Evolutionary conservation across 768 basidiomycete species (phyloP), one percentile per base, ranked within the genome.

Genomic region (Pseudohyphozyma bogoriensis): DNA sequence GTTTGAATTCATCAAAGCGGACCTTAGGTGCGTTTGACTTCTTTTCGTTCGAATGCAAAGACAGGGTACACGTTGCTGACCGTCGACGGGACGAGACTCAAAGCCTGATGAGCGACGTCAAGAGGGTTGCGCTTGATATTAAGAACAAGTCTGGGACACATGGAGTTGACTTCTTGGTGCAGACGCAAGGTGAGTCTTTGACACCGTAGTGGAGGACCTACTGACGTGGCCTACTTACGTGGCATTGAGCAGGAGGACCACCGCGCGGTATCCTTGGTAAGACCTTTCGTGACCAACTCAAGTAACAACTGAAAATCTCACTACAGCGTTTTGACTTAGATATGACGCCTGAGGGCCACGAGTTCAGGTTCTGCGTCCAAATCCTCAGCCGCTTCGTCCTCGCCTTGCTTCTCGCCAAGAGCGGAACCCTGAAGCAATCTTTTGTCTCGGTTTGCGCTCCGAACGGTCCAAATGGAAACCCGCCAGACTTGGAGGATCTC

Each of bases 1-100:
- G 37, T 70, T 60, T 56, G 67, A 68, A 47, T 70, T 68, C 56
- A 67, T 70, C 56, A 56, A 66, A 46, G 69, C 69, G 1, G 69
- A 70, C 49, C 51, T 70, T 3, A 67, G 67, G 69, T 68, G 35
- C 46, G 69, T 22, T 32, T 10, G 16, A 5, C 4, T 1, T 20
- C 44, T 24, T 24, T 10, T 10, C 22, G 22, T 20, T 5, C 4
- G 13, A 26, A 26, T n/a, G 45, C 15, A 3, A 26, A 24, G 12
- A 1, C 24, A 24, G 24, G 45, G 15, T 44, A n/a, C 15, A 22
- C 15, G 8, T 13, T 29, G 39, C 37, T 36, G 33, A 36, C 18
- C 4, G 8, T 44, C n/a, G n/a, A n/a, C n/a, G n/a, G n/a, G n/a
- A n/a, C n/a, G 15, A 9, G 10, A 9, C 16, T 22, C 20, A 15